Base-by-base conservation (phyloP, 225 moss, liverwort and hornwort genomes). In the Antitrichia curtipendula region DNA sequence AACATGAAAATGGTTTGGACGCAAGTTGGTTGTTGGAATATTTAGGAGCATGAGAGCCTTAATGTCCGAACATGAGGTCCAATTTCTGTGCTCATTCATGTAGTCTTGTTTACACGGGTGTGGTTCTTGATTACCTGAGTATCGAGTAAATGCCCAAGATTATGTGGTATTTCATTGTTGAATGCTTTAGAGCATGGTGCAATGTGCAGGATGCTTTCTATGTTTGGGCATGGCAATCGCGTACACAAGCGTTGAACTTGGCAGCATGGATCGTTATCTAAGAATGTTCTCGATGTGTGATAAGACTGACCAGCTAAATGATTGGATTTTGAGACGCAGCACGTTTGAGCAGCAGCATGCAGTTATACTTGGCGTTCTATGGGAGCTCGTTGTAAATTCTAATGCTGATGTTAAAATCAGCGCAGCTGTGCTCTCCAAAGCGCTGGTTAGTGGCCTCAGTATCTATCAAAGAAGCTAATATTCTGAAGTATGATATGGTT, bases 321-420 rank as follows among this genome's bases (percentile, higher is more conserved):
- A 40, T 83, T 89, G 78, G 75, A 52, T 88, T 90, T 83, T 82
- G 88, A 34, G 57, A 85, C 75, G 80, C 95, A 96, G 96, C 86
- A 94, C 97, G 63, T 99, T 97, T 89, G 87, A 97, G 74, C 95
- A 96, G 90, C 97, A 97, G 82, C 96, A 95, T 83, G 93, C 90
- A 87, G 94, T 93, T 78, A 96, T 99, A 62, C 93, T 97, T 75
- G 93, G 95, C 40, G 96, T 99, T 63, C 85, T 99, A 40, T 99
- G 99, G 99, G 97, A 99, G 87, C 93, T 96, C 49, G 99, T 99
- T 85, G 97, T 99, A 77, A 96, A 96, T 90, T 89, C 97, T 53
- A 95, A 91, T 91, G 94, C 97, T 58, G 94, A 91, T 86, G 97
- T 95, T 27, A 99, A 99, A 90, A 91, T 96, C 70, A 96, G 96